These are phyloP conservation scores for Capsicum baccatum DNA, from an alignment of 257 asterid species.

Conservation along the genomic window DNA sequence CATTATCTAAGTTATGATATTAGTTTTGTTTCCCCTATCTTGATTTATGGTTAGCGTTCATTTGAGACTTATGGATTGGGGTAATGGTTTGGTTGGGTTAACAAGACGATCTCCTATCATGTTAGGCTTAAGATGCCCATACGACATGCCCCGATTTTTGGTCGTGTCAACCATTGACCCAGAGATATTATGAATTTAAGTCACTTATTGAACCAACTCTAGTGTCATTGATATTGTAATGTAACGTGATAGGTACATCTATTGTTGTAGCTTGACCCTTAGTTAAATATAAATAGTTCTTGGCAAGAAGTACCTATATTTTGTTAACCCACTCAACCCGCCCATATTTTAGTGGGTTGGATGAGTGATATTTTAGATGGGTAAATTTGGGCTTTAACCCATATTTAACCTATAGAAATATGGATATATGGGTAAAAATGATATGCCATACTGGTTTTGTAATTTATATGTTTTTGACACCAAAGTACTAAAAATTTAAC, in stretches of 20 bases:
- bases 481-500: too few relatives aligned
- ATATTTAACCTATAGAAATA: not conserved
- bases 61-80: too few relatives aligned
- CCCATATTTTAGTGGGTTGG: not conserved
- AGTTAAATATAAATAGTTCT: not conserved
- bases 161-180: not conserved
- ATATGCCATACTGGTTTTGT: not conserved
- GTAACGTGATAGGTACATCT: not conserved
- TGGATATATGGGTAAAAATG: not conserved
- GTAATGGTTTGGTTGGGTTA: too few relatives aligned
- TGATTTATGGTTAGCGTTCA: too few relatives aligned
- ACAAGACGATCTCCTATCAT: too few relatives aligned
- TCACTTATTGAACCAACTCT: not conserved
- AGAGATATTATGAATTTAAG: not conserved
- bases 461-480: too few relatives aligned
- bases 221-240: not conserved
- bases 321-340: not conserved
- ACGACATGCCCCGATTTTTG: too few relatives aligned
- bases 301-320: not conserved
- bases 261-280: conserved; percentile 11
- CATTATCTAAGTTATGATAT: too few relatives aligned
- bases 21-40: too few relatives aligned
- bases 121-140: too few relatives aligned
- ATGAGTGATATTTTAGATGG: not conserved
- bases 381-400: not conserved